Percentiles rank a stretch among this genome's conserved stretches.
These are phyloP conservation scores for Phialophora verrucosa DNA, from an alignment of 2,329 filamentous ascomycete genomes.

Conservation along the genomic window DNA sequence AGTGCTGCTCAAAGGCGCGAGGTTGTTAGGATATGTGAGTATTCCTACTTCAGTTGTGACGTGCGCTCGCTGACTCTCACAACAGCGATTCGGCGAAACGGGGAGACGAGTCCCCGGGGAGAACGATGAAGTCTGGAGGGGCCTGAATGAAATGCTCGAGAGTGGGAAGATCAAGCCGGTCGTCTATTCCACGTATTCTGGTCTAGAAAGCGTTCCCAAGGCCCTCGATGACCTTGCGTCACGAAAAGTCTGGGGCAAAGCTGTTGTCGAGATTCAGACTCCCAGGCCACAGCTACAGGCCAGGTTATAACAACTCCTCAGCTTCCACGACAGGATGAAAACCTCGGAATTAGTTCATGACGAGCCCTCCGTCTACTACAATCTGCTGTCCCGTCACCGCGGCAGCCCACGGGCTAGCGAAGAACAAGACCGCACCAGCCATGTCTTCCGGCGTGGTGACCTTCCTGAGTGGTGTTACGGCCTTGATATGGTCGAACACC, in stretches of 20 bases:
- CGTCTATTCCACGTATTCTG: conserved; percentile 58
- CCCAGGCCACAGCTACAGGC: conserved; percentile 21
- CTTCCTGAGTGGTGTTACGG: conserved; percentile 34
- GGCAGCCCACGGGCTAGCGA: conserved; percentile 32
- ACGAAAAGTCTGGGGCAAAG: conserved; percentile 62
- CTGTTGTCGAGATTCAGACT: conserved; percentile 55
- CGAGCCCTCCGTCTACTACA: conserved; percentile 36
- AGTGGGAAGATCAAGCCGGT: conserved; percentile 57
- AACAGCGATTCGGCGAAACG: conserved; percentile 60
- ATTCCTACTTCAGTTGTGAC: background rate
- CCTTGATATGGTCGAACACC: conserved; percentile 36
- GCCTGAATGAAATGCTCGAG: conserved; percentile 56
- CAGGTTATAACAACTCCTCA: conserved; percentile 14
- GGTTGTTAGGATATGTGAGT: conserved; percentile 58
- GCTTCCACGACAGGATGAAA: background rate
- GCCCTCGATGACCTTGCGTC: conserved; percentile 59
- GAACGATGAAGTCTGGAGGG: conserved; percentile 58
- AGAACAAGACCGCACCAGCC: conserved; percentile 36
- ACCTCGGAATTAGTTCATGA: conserved; percentile 30
- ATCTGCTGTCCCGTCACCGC: conserved; percentile 35
- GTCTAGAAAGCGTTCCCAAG: conserved; percentile 56
- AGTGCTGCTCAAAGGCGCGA: conserved; percentile 59
- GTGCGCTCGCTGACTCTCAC: conserved; percentile 1
- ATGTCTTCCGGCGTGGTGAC: conserved; percentile 35
- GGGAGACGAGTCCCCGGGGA: conserved; percentile 57